Percentiles rank a stretch among this genome's conserved stretches.
Conservation (phyloP, 179 eudicot genomes). For the Carnegiea gigantea region DNA sequence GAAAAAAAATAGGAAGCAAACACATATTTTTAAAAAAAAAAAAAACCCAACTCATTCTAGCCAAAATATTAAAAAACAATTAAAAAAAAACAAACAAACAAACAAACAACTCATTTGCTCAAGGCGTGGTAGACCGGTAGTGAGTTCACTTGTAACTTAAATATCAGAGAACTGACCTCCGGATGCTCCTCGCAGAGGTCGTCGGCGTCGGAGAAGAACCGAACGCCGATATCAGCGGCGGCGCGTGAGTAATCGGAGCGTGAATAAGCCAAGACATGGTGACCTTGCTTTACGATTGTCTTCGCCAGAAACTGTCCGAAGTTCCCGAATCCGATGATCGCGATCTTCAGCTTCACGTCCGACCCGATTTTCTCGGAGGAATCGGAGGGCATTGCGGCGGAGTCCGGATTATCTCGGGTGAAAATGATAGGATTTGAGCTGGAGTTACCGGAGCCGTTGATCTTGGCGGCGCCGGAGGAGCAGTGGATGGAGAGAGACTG, state of each 20-base stretch:
- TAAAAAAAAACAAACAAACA: neutral
- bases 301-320: constrained; percentile 43
- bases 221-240: constrained; percentile 30
- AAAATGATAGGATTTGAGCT: neutral
- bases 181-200: constrained; percentile 45
- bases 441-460: neutral
- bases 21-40: too few relatives aligned
- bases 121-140: too few relatives aligned
- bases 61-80: too few relatives aligned
- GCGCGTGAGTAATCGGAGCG: constrained; percentile 30
- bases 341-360: constrained; percentile 36
- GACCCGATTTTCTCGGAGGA: neutral
- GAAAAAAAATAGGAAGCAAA: too few relatives aligned
- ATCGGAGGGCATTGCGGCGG: neutral
- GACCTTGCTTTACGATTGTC: constrained; percentile 34
- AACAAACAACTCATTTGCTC: too few relatives aligned
- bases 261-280: constrained; percentile 38
- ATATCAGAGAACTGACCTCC: constrained; percentile 22
- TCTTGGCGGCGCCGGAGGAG: neutral
- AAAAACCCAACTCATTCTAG: too few relatives aligned
- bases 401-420: too few relatives aligned
- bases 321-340: constrained; percentile 41
- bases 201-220: constrained; percentile 33
- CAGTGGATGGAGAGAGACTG: neutral
- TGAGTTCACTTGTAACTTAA: too few relatives aligned